Conservation (phyloP, 192 early-diverging fungal species). For the Backusella liffmaniae region DNA sequence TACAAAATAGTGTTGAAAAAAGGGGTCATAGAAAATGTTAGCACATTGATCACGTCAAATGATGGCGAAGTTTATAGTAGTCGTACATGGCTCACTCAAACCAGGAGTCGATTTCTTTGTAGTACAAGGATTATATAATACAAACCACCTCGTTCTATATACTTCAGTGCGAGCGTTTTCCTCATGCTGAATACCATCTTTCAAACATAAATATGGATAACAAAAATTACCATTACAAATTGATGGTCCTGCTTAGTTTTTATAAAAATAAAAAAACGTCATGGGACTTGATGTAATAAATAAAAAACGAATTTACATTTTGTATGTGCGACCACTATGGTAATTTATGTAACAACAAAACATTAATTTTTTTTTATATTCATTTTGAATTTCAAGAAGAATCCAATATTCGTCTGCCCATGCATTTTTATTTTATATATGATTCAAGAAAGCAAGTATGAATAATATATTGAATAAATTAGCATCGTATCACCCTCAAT, state of each 20-base stretch:
- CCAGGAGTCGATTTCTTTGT: too few relatives aligned
- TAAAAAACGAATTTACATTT: neutral
- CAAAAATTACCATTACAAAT: too few relatives aligned
- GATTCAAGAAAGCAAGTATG: neutral
- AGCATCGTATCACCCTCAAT: neutral
- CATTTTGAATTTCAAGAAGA: neutral
- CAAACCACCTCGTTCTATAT: neutral
- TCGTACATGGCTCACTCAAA: too few relatives aligned
- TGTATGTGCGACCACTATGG: neutral
- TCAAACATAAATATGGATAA: neutral
- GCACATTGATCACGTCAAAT: too few relatives aligned
- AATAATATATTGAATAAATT: neutral
- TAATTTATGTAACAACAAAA: neutral
- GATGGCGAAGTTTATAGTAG: too few relatives aligned
- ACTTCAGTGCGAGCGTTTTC: neutral
- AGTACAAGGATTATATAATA: too few relatives aligned
- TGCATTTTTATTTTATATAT: neutral
- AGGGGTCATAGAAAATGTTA: too few relatives aligned
- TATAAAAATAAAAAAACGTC: neutral
- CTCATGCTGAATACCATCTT: too few relatives aligned
- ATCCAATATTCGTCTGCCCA: neutral
- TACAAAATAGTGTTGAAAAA: too few relatives aligned
- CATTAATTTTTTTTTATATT: neutral
- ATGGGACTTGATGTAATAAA: neutral
- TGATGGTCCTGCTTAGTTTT: neutral